These are phyloP conservation scores for Avena sativa DNA, from an alignment of 176 grass and related monocot genomes.

Conservation along the genomic window DNA sequence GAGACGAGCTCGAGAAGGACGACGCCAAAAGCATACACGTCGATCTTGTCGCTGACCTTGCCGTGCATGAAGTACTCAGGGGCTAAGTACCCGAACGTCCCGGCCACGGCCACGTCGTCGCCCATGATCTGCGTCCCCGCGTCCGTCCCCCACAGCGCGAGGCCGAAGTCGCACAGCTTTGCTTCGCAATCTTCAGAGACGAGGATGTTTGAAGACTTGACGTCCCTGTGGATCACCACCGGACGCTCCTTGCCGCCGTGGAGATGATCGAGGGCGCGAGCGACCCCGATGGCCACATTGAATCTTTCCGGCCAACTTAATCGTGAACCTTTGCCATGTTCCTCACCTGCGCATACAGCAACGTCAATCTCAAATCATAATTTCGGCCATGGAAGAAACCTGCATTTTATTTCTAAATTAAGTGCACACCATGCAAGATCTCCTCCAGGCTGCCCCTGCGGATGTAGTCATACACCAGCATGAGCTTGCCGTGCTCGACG, in stretches of 20 bases:
- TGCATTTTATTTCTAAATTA: background rate
- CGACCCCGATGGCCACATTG: conserved; percentile 69
- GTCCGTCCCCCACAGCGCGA: conserved; percentile 73
- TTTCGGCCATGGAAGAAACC: background rate
- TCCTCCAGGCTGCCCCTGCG: conserved; percentile 85
- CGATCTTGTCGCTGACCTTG: conserved; percentile 88
- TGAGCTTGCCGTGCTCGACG: conserved; percentile 55
- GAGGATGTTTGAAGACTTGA: conserved; percentile 96
- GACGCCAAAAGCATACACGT: conserved; percentile 92
- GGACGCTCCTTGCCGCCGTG: conserved; percentile 45
- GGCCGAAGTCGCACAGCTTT: conserved; percentile 86
- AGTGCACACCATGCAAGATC: conserved; percentile 59
- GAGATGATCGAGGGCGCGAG: conserved; percentile 61
- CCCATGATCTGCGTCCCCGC: conserved; percentile 47
- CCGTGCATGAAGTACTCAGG: conserved; percentile 98
- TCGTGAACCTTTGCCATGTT: background rate
- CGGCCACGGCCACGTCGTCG: conserved; percentile 77
- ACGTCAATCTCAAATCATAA: background rate
- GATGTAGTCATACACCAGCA: conserved; percentile 90
- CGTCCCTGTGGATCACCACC: conserved; percentile 83
- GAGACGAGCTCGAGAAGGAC: conserved; percentile 94
- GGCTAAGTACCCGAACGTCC: conserved; percentile 93
- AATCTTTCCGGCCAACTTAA: conserved; percentile 79
- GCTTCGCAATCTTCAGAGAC: conserved; percentile 69
- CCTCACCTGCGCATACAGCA: conserved; percentile 46